phyloP scores from a whole-genome alignment of 139 green algal genomes.

The Micromonas commoda region DNA sequence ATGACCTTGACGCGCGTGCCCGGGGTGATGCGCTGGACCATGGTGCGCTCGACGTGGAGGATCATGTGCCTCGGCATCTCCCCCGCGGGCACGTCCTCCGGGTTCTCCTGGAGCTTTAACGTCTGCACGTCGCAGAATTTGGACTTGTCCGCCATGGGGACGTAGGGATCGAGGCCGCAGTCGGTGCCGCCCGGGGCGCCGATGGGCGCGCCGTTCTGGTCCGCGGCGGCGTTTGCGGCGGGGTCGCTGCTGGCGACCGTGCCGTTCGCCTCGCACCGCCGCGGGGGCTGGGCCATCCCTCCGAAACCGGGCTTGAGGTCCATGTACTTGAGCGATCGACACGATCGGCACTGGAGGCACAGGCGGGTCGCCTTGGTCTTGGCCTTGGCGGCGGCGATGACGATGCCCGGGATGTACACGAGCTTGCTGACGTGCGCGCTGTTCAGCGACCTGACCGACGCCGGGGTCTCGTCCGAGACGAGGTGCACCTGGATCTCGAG shows the following conservation, averaged over 20 bases:
- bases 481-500: conserved; percentile 17
- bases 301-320: conserved; percentile 74
- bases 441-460: conserved; percentile 40
- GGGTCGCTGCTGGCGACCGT: too few species aligned
- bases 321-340: conserved; percentile 43
- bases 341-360: conserved; percentile 80
- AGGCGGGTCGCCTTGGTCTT: conserved; percentile 88
- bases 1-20: conserved; percentile 84
- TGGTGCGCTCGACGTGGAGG: conserved; percentile 71
- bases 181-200: conserved; percentile 33
- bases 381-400: conserved; percentile 78
- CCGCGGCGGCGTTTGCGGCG: too few species aligned
- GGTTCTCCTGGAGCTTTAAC: conserved; percentile 95
- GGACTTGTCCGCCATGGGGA: conserved; percentile 65
- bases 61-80: conserved; percentile 84
- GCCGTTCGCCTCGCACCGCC: conserved; percentile 67
- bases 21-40: conserved; percentile 71
- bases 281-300: conserved; percentile 67
- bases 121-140: conserved; percentile 93
- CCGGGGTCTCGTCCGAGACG: conserved; percentile 4
- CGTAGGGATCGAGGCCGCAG: conserved; percentile 76
- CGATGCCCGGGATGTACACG: conserved; percentile 92
- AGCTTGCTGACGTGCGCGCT: conserved; percentile 79
- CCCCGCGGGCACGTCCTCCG: conserved; percentile 90
- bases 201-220: too few species aligned